Evolutionary conservation across 2,329 filamentous ascomycete genomes (phyloP), one percentile per base, ranked within the genome.

Genomic region (Polychaeton citri): DNA sequence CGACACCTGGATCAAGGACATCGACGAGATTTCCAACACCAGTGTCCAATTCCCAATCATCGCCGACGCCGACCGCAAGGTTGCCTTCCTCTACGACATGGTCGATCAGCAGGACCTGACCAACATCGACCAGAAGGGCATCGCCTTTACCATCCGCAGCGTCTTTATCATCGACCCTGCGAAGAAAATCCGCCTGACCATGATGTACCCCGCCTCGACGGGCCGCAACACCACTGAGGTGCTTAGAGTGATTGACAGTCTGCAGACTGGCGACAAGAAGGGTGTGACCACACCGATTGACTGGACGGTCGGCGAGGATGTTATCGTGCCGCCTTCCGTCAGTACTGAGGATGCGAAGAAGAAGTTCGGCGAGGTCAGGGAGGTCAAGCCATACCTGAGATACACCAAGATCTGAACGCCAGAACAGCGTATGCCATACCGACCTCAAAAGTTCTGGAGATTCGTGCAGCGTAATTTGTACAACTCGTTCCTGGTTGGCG

Each of bases 121-220:
- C 18, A 57, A 58, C 34, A 47, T 57, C 16, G 50, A 50, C 34
- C 40, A 51, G 34, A 54, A 53, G 40, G 60, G 60, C 50, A 81
- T 88, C 50, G 85, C 86, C 38, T 88, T 93, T 66, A 94, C 87
- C 51, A 93, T 95, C 65, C 84, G 87, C 54, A 85, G 81, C 50
- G 87, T 94, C 57, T 94, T 92, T 72, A 71, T 94, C 65, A 90
- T 94, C 61, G 86, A 94, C 68, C 86, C 86, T 45, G 76, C 75
- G 63, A 94, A 93, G 78, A 88, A 80, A 62, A 90, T 94, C 65
- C 80, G 87, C 52, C 76, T 87, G 58, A 92, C 85, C 60, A 81
- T 94, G 68, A 79, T 82, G 57, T 95, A 94, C 71, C 87, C 87
- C 30, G 86, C 87, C 42, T 87, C 81, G 40, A 92, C 85, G 32